Conservation (phyloP, 805 yeast genomes). For the Isabelozyma pseudorhagii region DNA sequence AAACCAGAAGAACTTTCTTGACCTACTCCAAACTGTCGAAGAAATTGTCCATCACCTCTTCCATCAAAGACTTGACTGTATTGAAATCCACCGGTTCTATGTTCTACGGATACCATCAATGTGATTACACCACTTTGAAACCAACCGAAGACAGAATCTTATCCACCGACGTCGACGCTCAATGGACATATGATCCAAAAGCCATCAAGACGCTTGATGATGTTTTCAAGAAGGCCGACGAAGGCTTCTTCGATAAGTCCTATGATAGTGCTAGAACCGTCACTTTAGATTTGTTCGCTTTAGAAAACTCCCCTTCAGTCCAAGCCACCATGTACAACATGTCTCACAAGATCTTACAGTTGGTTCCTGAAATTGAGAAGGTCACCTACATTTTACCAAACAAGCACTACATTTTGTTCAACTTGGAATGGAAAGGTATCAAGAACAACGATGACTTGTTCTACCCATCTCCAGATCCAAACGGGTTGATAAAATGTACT, state of each 20-base stretch:
- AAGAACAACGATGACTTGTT: conserved; percentile 77
- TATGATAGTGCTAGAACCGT: conserved; percentile 60
- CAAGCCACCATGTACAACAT: conserved; percentile 97
- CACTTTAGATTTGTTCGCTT: conserved; percentile 76
- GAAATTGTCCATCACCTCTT: conserved; percentile 59
- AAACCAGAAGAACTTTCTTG: conserved; percentile 61
- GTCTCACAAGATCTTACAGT: conserved; percentile 66
- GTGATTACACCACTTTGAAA: conserved; percentile 84
- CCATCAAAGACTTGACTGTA: conserved; percentile 76
- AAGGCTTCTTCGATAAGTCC: conserved; percentile 63
- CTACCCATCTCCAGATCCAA: conserved; percentile 90
- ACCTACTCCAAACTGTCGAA: conserved; percentile 48
- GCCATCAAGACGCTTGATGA: conserved; percentile 48
- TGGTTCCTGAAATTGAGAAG: conserved; percentile 52
- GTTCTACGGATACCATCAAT: conserved; percentile 82
- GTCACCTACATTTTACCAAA: conserved; percentile 83
- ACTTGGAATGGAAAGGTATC: conserved; percentile 81
- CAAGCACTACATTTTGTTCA: conserved; percentile 83
- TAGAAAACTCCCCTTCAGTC: conserved; percentile 88
- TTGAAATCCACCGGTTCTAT: conserved; percentile 89
- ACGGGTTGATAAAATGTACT: conserved; percentile 84
- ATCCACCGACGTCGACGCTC: conserved; percentile 79
- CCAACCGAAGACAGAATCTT: conserved; percentile 84
- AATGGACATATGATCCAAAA: conserved; percentile 62
- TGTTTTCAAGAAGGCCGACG: conserved; percentile 50